phyloP scores from a whole-genome alignment of 768 basidiomycete genomes.

The Cytidiella melzeri region DNA sequence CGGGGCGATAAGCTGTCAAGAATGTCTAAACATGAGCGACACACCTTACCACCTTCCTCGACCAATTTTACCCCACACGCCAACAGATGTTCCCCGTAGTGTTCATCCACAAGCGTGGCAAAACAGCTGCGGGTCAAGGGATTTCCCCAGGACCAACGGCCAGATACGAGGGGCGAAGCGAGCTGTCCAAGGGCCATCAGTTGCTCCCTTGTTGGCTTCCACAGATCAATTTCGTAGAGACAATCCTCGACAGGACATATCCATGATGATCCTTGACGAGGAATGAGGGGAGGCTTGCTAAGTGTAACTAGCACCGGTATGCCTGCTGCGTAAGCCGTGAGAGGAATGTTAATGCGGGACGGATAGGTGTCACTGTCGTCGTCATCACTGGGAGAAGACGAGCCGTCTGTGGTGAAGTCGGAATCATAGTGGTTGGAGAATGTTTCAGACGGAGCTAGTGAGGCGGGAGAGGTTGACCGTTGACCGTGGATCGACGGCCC shows the following conservation, averaged over 20 bases:
- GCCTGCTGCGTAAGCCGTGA: no score
- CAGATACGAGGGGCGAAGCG: constrained; percentile 1
- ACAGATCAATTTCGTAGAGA: constrained; percentile 38
- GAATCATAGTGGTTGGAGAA: not conserved
- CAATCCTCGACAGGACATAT: constrained; percentile 42
- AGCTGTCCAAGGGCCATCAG: no score
- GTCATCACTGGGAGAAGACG: not conserved
- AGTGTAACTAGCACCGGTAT: no score
- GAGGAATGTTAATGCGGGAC: no score
- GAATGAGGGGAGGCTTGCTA: not conserved
- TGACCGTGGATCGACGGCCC: not conserved
- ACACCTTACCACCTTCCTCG: constrained; percentile 7
- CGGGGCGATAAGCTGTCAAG: no score
- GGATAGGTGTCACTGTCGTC: not conserved
- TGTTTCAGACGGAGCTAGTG: not conserved
- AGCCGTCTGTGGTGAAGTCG: not conserved
- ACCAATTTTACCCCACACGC: constrained; percentile 12
- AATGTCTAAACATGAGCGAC: no score
- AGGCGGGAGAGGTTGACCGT: not conserved
- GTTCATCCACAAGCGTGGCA: constrained; percentile 18
- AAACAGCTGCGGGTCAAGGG: constrained; percentile 11
- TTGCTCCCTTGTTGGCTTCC: not conserved
- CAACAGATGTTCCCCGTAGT: constrained; percentile 17
- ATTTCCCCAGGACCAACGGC: constrained; percentile 13
- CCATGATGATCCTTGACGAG: constrained; percentile 30